phyloP scores from a whole-genome alignment of 1,139 yeast species.

The Suhomyces ambrosiae region DNA sequence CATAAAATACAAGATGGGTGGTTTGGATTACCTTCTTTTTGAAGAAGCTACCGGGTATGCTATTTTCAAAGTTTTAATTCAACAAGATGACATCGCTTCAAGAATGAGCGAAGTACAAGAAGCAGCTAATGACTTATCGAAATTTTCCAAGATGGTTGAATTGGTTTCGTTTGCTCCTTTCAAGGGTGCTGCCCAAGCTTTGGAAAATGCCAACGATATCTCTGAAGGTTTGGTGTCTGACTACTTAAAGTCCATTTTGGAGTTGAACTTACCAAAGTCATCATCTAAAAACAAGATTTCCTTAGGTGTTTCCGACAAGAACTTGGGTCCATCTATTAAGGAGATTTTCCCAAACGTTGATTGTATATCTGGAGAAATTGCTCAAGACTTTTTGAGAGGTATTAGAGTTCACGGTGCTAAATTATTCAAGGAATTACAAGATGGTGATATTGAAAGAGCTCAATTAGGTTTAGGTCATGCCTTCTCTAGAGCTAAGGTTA shows the following conservation, averaged over 20 bases:
- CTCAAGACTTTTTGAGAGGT: constrained; percentile 94
- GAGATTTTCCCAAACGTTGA: constrained; percentile 87
- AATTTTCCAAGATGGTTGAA: constrained; percentile 90
- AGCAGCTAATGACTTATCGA: constrained; percentile 82
- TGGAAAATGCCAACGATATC: constrained; percentile 96
- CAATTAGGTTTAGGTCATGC: constrained; percentile 99
- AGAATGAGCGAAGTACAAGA: constrained; percentile 93
- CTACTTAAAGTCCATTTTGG: constrained; percentile 84
- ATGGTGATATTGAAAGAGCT: constrained; percentile 96
- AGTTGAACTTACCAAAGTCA: constrained; percentile 87
- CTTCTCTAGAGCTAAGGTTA: constrained; percentile 97
- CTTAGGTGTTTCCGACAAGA: constrained; percentile 91
- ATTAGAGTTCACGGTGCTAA: constrained; percentile 89
- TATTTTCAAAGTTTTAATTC: constrained; percentile 87
- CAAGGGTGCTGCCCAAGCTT: constrained; percentile 98
- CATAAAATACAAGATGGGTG: constrained; percentile 43
- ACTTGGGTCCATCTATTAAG: constrained; percentile 95
- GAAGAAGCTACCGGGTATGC: constrained; percentile 99
- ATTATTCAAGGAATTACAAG: constrained; percentile 86
- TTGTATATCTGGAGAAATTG: constrained; percentile 87
- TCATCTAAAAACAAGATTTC: constrained; percentile 65
- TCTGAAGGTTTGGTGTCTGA: constrained; percentile 97
- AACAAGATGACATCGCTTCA: constrained; percentile 93
- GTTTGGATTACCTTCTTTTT: constrained; percentile 88
- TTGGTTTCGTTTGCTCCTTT: constrained; percentile 96